Percentiles rank a stretch among this genome's conserved stretches.
Conservation (phyloP, 2,329 filamentous ascomycete species). For the Xylaria sp. region DNA sequence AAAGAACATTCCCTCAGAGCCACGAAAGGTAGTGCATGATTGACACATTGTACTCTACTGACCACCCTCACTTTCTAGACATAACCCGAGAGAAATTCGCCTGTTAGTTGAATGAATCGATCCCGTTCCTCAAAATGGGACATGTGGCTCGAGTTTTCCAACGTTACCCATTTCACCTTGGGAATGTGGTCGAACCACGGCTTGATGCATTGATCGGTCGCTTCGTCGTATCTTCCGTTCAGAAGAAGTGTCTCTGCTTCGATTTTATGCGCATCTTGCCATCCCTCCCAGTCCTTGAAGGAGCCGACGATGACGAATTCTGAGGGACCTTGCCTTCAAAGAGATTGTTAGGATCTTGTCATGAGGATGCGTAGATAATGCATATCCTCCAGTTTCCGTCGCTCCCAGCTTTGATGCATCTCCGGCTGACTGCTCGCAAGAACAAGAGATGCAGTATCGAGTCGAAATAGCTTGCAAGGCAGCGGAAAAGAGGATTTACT, state of each 20-base stretch:
- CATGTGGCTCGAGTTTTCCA: constrained; percentile 40
- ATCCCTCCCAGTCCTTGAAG: constrained; percentile 37
- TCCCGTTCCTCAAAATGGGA: constrained; percentile 39
- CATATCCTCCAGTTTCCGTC: background rate
- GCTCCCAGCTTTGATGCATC: background rate
- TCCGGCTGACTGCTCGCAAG: background rate
- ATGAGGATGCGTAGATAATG: background rate
- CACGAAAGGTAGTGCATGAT: no score
- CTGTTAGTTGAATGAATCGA: constrained; percentile 35
- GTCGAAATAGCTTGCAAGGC: background rate
- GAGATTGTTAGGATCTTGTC: constrained; percentile 17
- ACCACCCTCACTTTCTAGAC: background rate
- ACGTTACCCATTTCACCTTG: constrained; percentile 38
- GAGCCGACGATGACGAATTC: constrained; percentile 44
- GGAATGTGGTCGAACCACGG: constrained; percentile 39
- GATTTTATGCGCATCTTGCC: constrained; percentile 31
- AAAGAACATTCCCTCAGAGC: no score
- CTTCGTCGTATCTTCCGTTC: constrained; percentile 25
- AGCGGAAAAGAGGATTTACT: background rate
- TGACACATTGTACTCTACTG: no score
- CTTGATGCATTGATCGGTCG: constrained; percentile 24
- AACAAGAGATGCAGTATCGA: background rate
- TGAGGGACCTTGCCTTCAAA: constrained; percentile 43
- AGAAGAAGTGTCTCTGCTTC: constrained; percentile 28
- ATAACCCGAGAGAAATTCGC: constrained; percentile 26